Conservation (phyloP, 805 yeast species). For the Metschnikowia arizonensis region DNA sequence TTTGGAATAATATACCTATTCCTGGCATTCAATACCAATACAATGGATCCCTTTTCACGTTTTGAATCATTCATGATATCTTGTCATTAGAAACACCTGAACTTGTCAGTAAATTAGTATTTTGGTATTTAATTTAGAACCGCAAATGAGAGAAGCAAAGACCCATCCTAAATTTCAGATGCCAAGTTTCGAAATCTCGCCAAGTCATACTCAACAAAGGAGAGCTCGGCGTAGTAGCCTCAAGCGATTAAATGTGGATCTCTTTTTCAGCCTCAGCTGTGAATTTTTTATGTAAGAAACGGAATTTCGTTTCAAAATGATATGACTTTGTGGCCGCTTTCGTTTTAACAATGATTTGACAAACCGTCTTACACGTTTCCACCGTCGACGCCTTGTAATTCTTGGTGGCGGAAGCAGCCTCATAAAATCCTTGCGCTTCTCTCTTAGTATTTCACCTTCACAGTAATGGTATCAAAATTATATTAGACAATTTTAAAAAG, state of each 20-base stretch:
- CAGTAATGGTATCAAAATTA: background rate
- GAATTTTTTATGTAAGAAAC: constrained; percentile 12
- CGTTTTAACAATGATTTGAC: constrained; percentile 1
- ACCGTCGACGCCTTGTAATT: constrained; percentile 12
- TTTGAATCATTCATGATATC: too few relatives aligned
- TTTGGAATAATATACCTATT: too few relatives aligned
- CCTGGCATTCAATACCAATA: too few relatives aligned
- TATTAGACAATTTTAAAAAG: too few relatives aligned
- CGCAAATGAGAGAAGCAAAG: too few relatives aligned
- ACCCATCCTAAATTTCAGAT: too few relatives aligned
- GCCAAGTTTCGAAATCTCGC: too few relatives aligned
- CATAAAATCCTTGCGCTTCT: constrained; percentile 1
- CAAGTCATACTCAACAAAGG: too few relatives aligned
- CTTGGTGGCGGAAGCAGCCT: constrained; percentile 20
- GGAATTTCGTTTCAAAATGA: constrained; percentile 6
- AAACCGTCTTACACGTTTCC: constrained; percentile 12
- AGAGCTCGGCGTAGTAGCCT: constrained; percentile 8
- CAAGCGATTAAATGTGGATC: constrained; percentile 11
- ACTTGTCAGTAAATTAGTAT: too few relatives aligned
- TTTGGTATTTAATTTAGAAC: too few relatives aligned
- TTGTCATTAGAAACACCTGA: too few relatives aligned
- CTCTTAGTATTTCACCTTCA: background rate
- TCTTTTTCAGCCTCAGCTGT: constrained; percentile 6
- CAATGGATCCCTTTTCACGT: too few relatives aligned
- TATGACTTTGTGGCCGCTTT: background rate